Base-by-base conservation (phyloP, 805 yeast species). In the Grigorovia jiainica region DNA sequence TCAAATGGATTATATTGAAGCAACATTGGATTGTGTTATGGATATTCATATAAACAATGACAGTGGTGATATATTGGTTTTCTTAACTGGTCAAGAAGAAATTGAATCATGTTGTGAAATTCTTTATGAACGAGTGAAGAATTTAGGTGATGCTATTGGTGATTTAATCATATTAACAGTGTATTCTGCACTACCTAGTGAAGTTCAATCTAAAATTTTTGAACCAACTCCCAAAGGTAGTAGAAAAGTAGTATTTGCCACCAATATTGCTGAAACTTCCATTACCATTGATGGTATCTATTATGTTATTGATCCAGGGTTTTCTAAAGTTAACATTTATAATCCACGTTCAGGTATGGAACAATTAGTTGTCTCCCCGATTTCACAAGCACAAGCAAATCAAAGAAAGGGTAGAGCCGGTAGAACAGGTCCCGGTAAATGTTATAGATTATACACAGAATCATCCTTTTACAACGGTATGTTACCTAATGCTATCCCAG, bases 361-460 rank as follows among this genome's bases (percentile, higher is more conserved):
- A 54, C 78, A 90, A 6, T 70, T 92, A 52, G 70, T 78, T 7
- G 82, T 87, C 2, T 73, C 80, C 13, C 95, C 95, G 1, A 87
- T 92, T 38, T 90, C 97, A 0, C 83, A 84, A 52, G 97, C 98
- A 0, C 95, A 89, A 57, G 97, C 97, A 0, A 84, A 84, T 50
- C 98, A 92, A 64, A 73, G 98, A 57, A 76, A 95, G 36, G 98
- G 98, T 43, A 76, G 98, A 58, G 98, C 98, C 0, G 98, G 98
- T 38, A 82, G 98, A 67, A 87, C 95, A 0, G 94, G 94, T 0
- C 95, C 97, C 0, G 98, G 98, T 2, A 81, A 85, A 51, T 94
- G 98, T 57, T 92, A 79, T 56, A 67, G 98, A 43, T 65, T 92
- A n/a, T 92, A 83, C 60, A 89, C 97, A 0, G 89, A 86, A 54